These are phyloP conservation scores for Auriscalpium orientale DNA, from an alignment of 768 basidiomycete genomes.

Conservation along the genomic window DNA sequence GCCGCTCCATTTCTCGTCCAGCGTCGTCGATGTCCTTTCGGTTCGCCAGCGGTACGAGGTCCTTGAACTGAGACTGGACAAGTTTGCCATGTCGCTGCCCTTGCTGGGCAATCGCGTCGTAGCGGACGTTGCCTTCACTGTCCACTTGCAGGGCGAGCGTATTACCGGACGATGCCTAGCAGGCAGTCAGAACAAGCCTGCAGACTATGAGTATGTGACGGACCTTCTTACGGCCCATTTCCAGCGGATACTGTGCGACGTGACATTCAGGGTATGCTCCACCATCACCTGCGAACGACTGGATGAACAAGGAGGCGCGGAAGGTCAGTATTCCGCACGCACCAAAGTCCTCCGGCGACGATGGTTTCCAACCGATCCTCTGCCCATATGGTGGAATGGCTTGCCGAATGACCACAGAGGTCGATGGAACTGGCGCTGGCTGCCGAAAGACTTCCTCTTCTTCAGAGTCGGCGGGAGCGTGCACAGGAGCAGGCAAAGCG, in stretches of 20 bases:
- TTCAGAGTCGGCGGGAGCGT: slow-evolving; percentile 45
- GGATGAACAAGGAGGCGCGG: slow-evolving; percentile 1
- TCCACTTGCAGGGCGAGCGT: slow-evolving; percentile 97
- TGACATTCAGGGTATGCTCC: slow-evolving; percentile 93
- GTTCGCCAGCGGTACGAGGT: slow-evolving; percentile 86
- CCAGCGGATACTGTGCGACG: slow-evolving; percentile 93
- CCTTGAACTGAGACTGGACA: slow-evolving; percentile 95
- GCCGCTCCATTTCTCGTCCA: slow-evolving; percentile 77
- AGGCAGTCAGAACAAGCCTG: background rate
- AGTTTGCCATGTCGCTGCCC: slow-evolving; percentile 82
- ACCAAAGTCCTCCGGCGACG: slow-evolving; percentile 79
- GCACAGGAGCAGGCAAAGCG: slow-evolving; percentile 58
- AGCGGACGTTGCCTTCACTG: slow-evolving; percentile 91
- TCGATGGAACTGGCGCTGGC: slow-evolving; percentile 25
- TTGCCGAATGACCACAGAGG: slow-evolving; percentile 40
- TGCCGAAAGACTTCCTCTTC: slow-evolving; percentile 50
- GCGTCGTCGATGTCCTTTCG: slow-evolving; percentile 80
- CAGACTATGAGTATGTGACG: slow-evolving; percentile 15
- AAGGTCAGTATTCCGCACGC: slow-evolving; percentile 22
- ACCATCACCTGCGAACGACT: slow-evolving; percentile 52
- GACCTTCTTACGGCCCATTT: slow-evolving; percentile 93
- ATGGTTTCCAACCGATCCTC: slow-evolving; percentile 81
- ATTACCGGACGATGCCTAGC: slow-evolving; percentile 81
- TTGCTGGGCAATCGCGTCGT: slow-evolving; percentile 94
- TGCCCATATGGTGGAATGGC: slow-evolving; percentile 80